A percentile compares a stretch with the other conserved stretches of the same genome.
phyloP scores from a whole-genome alignment of 768 basidiomycete genomes.

The Sarcodon aspratus region DNA sequence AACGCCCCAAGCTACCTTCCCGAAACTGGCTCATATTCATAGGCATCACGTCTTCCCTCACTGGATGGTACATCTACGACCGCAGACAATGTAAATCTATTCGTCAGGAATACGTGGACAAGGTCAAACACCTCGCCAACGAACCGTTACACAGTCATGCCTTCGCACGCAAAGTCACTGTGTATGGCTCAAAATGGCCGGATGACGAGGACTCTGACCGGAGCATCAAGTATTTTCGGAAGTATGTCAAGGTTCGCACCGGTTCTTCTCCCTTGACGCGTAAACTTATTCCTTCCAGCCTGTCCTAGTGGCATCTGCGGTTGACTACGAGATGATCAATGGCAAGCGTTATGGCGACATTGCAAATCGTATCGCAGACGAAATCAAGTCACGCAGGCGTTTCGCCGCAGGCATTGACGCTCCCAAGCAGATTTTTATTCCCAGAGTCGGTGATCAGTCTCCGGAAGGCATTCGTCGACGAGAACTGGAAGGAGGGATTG shows the following conservation, averaged over 20 bases:
- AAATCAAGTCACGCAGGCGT: constrained; percentile 62
- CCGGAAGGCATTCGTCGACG: constrained; percentile 39
- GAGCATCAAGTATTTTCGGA: constrained; percentile 81
- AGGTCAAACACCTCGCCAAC: constrained; percentile 69
- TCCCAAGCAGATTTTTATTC: constrained; percentile 32
- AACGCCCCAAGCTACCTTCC: constrained; percentile 78
- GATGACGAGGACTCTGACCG: constrained; percentile 90
- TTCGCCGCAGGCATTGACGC: constrained; percentile 52
- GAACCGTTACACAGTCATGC: constrained; percentile 54
- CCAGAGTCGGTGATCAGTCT: constrained; percentile 27
- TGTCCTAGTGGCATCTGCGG: constrained; percentile 83
- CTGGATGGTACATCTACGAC: constrained; percentile 80
- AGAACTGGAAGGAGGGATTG: constrained; percentile 71
- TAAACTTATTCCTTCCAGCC: constrained; percentile 42
- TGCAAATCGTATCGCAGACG: constrained; percentile 60
- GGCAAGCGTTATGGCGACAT: constrained; percentile 84
- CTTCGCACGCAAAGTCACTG: constrained; percentile 66
- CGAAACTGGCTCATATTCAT: constrained; percentile 94
- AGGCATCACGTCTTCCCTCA: constrained; percentile 54
- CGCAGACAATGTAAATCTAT: constrained; percentile 70
- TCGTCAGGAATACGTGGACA: constrained; percentile 65
- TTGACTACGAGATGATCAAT: constrained; percentile 80
- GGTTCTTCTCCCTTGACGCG: constrained; percentile 6
- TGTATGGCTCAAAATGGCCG: constrained; percentile 87
- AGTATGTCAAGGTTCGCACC: constrained; percentile 84